Evolutionary conservation across 2,329 filamentous ascomycete species (phyloP).

Genomic region (Hirsutella minnesotensis): DNA sequence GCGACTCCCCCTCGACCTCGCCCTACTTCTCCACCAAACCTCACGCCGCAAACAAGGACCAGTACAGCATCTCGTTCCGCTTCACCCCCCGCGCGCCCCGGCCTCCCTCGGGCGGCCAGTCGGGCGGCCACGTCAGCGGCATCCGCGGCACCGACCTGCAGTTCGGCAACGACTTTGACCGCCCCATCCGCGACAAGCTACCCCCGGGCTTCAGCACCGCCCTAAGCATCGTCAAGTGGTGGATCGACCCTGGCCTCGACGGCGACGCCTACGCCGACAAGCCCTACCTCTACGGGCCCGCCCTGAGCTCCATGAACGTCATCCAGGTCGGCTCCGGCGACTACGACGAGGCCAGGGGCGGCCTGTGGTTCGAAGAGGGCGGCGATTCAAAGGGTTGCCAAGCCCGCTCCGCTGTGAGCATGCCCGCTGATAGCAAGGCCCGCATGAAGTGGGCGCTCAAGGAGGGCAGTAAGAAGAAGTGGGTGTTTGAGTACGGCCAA

Average conservation of each 20-base stretch:
- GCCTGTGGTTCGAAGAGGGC: conserved; percentile 52
- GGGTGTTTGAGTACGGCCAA: conserved; percentile 41
- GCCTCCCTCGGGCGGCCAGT: not conserved
- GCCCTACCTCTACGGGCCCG: conserved; percentile 77
- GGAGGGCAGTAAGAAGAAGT: conserved; percentile 34
- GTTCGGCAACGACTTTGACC: conserved; percentile 93
- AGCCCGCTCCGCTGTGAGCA: conserved; percentile 31
- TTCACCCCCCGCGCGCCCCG: conserved; percentile 54
- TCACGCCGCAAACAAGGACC: conserved; percentile 57
- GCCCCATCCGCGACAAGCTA: conserved; percentile 73
- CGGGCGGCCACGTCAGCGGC: conserved; percentile 20
- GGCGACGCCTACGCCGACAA: conserved; percentile 80
- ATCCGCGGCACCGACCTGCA: conserved; percentile 65
- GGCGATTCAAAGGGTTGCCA: conserved; percentile 44
- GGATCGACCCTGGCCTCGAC: conserved; percentile 81
- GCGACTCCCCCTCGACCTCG: conserved; percentile 54
- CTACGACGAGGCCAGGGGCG: conserved; percentile 34
- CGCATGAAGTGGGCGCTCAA: conserved; percentile 49
- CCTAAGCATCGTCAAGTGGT: conserved; percentile 77
- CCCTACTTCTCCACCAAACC: conserved; percentile 64
- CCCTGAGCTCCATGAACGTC: conserved; percentile 68
- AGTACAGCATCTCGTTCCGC: conserved; percentile 73
- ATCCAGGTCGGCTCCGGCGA: conserved; percentile 50
- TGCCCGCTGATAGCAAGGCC: conserved; percentile 38
- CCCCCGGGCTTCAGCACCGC: conserved; percentile 80